These are phyloP conservation scores for Cytospora mali DNA, from an alignment of 2,329 filamentous ascomycete species.

Conservation along the genomic window DNA sequence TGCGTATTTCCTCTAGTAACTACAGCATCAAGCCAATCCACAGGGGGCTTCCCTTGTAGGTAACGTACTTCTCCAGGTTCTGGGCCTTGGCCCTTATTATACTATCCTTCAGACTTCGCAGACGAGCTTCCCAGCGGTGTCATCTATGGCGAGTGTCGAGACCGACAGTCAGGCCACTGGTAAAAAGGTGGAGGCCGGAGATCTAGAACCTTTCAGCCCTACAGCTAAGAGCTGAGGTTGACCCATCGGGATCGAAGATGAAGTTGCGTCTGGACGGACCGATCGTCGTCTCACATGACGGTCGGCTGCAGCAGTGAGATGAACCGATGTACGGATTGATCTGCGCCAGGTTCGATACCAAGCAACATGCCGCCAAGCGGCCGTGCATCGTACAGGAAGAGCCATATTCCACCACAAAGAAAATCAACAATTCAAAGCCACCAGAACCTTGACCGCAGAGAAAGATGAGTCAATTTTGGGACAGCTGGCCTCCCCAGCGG, in stretches of 20 bases:
- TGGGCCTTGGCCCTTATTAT: no score
- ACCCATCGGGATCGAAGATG: not conserved
- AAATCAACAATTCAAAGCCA: not conserved
- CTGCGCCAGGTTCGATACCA: not conserved
- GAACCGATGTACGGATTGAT: not conserved
- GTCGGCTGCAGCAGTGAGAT: not conserved
- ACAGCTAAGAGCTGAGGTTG: not conserved
- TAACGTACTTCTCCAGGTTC: no score
- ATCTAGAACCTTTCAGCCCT: not conserved
- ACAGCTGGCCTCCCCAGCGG: no score
- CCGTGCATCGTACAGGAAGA: not conserved
- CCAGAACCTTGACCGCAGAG: no score
- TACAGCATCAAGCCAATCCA: no score
- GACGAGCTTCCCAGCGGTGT: no score
- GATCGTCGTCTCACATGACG: not conserved
- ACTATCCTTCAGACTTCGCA: no score
- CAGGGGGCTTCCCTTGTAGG: no score
- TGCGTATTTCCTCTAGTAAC: no score
- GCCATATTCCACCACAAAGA: not conserved
- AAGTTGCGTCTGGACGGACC: not conserved
- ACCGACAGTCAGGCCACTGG: no score
- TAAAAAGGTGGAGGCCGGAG: not conserved
- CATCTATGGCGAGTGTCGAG: no score
- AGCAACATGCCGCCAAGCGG: not conserved
- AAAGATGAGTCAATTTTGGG: not conserved